Base-by-base conservation (phyloP, 345 rosid genomes). In the Microcos paniculata region DNA sequence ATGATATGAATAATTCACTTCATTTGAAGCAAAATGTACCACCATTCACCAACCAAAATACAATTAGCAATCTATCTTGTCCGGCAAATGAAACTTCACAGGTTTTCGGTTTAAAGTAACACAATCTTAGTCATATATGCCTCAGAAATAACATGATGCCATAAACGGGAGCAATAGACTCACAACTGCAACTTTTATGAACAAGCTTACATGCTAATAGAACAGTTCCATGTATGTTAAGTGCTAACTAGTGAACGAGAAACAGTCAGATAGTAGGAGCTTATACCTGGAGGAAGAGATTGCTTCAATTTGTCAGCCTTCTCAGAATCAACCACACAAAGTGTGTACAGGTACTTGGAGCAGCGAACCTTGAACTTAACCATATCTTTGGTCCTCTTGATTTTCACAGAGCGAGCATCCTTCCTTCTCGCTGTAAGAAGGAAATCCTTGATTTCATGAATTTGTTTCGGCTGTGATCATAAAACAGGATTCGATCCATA, bases 401-500 rank as follows among this genome's bases (percentile, higher is more conserved):
- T 93, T 81, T 93, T 93, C 87, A 93, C 98, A 0, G 97, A 90
- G 76, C 92, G 85, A 0, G 96, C 98, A 76, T 95, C 98, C 58
- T 95, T 95, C 90, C 99, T 93, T 76, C 99, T 86, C n/a, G 96
- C 99, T 59, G 99, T 91, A 52, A 93, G 87, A 79, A 95, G 99
- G 85, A 95, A 95, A 82, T 93, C 99, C 86, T 91, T 93, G 74
- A 93, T 91, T 90, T 95, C 99, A 4, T 89, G 97, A 70, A 93
- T 93, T 85, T 93, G 96, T 87, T 93, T 91, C 26, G 99, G 99
- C 99, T 91, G 82, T 71, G 53, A 78, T 31, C 3, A 28, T 43
- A 8, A 62, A 28, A n/a, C n/a, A n/a, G n/a, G n/a, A n/a, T n/a
- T n/a, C n/a, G n/a, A n/a, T n/a, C n/a, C n/a, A n/a, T n/a, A n/a